Conservation (phyloP, 495 filamentous ascomycete species). For the Penicillium silybi region DNA sequence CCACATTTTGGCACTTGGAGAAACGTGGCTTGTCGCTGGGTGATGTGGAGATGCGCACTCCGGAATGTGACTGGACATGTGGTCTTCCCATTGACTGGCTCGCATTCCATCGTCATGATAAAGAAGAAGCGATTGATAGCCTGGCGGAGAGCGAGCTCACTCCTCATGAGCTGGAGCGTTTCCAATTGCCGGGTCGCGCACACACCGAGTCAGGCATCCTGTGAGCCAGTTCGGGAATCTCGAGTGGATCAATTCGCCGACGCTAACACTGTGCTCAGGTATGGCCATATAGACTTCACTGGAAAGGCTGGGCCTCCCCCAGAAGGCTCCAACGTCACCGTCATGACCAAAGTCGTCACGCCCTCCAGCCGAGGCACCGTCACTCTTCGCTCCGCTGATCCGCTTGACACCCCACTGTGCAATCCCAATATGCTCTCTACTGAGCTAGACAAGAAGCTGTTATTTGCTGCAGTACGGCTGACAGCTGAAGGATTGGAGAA, state of each 20-base stretch:
- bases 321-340: background rate
- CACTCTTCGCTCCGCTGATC: background rate
- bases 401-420: background rate
- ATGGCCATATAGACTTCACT: background rate
- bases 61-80: background rate
- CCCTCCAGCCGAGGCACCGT: background rate
- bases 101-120: background rate
- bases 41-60: background rate
- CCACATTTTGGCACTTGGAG: background rate
- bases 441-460: background rate
- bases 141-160: background rate
- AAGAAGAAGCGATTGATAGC: background rate
- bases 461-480: background rate
- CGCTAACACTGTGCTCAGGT: background rate
- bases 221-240: background rate
- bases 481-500: background rate
- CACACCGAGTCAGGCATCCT: background rate
- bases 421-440: background rate
- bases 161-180: background rate
- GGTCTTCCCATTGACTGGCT: background rate
- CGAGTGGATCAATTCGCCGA: too few species aligned
- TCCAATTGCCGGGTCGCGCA: background rate
- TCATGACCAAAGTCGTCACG: background rate
- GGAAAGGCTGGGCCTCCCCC: background rate
- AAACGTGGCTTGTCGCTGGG: background rate